Evolutionary conservation across 73 alveolate genomes (phyloP).

Genomic region (Tetrahymena malaccensis): DNA sequence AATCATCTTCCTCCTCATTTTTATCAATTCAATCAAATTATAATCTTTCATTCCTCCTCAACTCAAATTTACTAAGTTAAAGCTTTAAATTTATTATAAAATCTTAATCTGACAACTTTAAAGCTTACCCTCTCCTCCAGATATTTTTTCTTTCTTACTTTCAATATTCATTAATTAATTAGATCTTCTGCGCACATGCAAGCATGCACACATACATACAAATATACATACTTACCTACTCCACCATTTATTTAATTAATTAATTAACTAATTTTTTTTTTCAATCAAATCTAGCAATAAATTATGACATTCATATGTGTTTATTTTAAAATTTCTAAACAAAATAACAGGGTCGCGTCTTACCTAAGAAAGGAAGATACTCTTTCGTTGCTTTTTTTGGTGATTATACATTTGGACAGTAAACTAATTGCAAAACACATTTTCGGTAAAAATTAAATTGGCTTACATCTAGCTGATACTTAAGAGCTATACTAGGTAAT

Average conservation of each 20-base stretch:
- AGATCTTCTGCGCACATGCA: not conserved
- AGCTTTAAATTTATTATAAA: not conserved
- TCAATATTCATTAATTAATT: not conserved
- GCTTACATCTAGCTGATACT: not conserved
- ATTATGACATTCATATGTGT: not conserved
- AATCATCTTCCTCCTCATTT: not conserved
- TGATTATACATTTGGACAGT: not conserved
- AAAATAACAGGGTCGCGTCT: not conserved
- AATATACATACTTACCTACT: not conserved
- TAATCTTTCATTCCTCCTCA: not conserved
- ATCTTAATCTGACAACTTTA: not conserved
- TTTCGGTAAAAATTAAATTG: not conserved
- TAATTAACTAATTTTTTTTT: too few species aligned
- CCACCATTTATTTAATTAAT: not conserved
- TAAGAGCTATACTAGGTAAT: not conserved
- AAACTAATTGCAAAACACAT: not conserved
- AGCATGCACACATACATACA: not conserved
- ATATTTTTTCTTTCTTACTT: not conserved
- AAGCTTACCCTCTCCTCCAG: not conserved
- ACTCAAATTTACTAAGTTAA: not conserved
- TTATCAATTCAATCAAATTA: not conserved
- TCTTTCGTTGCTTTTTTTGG: not conserved
- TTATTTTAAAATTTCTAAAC: too few species aligned
- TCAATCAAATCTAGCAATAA: not conserved
- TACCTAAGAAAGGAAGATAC: not conserved